phyloP scores from a whole-genome alignment of 148 eudicot species.

The Rhododendron vialii region DNA sequence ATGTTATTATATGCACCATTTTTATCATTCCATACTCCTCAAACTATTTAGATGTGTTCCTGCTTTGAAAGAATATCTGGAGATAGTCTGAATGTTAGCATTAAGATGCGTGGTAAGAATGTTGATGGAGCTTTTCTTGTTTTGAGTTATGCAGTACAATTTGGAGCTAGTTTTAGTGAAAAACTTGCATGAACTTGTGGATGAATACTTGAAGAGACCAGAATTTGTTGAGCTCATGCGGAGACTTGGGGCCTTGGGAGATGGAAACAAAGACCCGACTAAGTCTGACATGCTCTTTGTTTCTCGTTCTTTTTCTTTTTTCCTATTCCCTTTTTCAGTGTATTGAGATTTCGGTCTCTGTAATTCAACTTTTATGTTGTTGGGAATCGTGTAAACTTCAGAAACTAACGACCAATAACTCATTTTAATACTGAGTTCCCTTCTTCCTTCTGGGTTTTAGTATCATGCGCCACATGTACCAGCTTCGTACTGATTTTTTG shows the following conservation, averaged over 20 bases:
- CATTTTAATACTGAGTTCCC: neutral
- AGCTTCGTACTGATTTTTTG: neutral
- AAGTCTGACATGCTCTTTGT: slow-evolving; percentile 18
- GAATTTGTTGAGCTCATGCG: slow-evolving; percentile 88
- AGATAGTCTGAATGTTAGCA: neutral
- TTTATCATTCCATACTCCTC: neutral
- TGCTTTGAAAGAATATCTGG: neutral
- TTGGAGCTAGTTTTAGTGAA: slow-evolving; percentile 90
- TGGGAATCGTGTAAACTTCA: neutral
- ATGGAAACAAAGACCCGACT: slow-evolving; percentile 82
- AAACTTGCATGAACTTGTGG: slow-evolving; percentile 78
- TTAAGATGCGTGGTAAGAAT: neutral
- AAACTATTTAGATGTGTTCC: neutral
- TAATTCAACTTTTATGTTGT: neutral
- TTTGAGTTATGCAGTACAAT: slow-evolving; percentile 53
- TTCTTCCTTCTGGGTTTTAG: neutral
- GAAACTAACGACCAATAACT: neutral
- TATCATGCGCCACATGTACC: neutral
- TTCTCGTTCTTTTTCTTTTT: neutral
- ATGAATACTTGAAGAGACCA: slow-evolving; percentile 82
- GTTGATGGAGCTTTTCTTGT: neutral
- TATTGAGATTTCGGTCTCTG: neutral
- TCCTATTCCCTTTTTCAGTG: neutral
- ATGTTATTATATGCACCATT: neutral
- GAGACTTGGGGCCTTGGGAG: slow-evolving; percentile 93